Conservation (phyloP, 176 grass and related monocot species). For the Oryza officinalis region DNA sequence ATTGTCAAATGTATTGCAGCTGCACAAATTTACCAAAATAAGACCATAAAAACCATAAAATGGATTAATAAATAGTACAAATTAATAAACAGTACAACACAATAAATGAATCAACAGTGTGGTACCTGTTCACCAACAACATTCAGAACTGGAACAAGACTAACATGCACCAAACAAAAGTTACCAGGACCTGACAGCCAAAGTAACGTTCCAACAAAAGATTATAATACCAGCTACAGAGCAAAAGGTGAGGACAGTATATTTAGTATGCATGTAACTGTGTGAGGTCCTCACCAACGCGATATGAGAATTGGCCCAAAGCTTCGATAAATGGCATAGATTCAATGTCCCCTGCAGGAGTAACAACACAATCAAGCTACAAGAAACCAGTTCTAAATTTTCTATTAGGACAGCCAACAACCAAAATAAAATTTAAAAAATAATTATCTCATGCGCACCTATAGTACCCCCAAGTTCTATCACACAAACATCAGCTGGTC, state of each 20-base stretch:
- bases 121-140: constrained; percentile 84
- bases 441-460: constrained; percentile 44
- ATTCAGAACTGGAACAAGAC: constrained; percentile 86
- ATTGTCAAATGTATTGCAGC: background rate
- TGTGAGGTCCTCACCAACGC: constrained; percentile 56
- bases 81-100: background rate
- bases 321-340: constrained; percentile 92
- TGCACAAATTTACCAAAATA: constrained; percentile 10
- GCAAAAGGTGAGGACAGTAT: constrained; percentile 9
- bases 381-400: constrained; percentile 37
- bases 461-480: constrained; percentile 75
- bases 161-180: constrained; percentile 84
- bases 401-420: constrained; percentile 21
- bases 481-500: constrained; percentile 70
- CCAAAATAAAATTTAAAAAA: constrained; percentile 6
- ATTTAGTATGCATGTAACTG: constrained; percentile 12
- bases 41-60: background rate
- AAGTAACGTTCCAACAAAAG: constrained; percentile 29
- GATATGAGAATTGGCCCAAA: constrained; percentile 79
- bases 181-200: constrained; percentile 63
- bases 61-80: background rate
- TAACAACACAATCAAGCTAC: constrained; percentile 41
- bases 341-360: constrained; percentile 72
- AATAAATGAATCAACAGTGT: constrained; percentile 20
- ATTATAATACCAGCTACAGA: background rate